phyloP scores from a whole-genome alignment of 83 land plant species.

The Diphasiastrum complanatum region DNA sequence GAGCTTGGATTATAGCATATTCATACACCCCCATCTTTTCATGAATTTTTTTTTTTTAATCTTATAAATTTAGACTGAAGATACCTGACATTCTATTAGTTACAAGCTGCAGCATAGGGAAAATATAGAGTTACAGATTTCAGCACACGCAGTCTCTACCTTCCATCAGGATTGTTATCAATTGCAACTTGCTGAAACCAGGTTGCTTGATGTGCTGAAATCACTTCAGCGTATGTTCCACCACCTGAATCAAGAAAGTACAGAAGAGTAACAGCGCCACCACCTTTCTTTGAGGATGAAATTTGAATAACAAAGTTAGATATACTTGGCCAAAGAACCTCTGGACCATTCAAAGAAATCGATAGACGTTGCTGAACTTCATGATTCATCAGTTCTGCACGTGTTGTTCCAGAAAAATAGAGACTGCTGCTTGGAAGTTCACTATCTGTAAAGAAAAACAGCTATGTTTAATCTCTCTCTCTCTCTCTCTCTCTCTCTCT shows the following conservation, averaged over 20 bases:
- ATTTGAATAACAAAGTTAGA: slow-evolving; percentile 77
- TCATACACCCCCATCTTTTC: no score
- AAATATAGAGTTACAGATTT: no score
- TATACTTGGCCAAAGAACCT: slow-evolving; percentile 70
- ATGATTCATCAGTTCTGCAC: slow-evolving; percentile 47
- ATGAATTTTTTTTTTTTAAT: no score
- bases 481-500: no score
- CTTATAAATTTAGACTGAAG: no score
- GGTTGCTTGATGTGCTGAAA: slow-evolving; percentile 58
- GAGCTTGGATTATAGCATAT: no score
- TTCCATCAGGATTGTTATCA: slow-evolving; percentile 48
- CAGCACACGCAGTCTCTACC: slow-evolving; percentile 38
- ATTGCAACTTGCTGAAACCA: slow-evolving; percentile 55
- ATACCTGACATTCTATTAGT: no score
- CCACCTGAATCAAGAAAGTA: slow-evolving; percentile 98
- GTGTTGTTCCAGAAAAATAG: slow-evolving; percentile 55
- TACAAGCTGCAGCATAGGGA: no score
- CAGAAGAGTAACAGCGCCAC: slow-evolving; percentile 37
- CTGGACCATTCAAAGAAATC: slow-evolving; percentile 47
- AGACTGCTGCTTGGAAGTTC: no score
- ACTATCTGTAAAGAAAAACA: no score
- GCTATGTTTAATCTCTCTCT: no score
- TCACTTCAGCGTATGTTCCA: slow-evolving; percentile 83
- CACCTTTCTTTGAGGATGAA: slow-evolving; percentile 30
- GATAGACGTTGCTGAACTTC: slow-evolving; percentile 43